phyloP scores from a whole-genome alignment of 768 basidiomycete species.

The Boletus rufocinnamomeus region DNA sequence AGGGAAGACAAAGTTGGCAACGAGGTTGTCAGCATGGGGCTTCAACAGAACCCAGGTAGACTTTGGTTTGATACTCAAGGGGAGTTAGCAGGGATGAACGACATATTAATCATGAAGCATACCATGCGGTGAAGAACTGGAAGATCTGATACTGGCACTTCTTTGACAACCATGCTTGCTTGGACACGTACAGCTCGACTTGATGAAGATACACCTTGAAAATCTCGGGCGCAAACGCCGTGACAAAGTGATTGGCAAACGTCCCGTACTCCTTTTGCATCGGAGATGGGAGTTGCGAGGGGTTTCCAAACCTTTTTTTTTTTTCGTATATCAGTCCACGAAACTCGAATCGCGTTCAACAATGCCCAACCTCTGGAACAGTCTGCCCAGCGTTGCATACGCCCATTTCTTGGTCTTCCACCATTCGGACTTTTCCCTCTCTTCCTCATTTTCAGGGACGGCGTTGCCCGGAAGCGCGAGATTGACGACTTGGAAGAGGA shows the following conservation, averaged over 20 bases:
- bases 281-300: constrained; percentile 77
- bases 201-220: constrained; percentile 73
- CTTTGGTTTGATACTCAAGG: constrained; percentile 81
- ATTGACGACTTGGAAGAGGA: constrained; percentile 80
- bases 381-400: constrained; percentile 71
- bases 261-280: constrained; percentile 66
- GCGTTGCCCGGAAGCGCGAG: constrained; percentile 63
- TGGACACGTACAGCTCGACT: constrained; percentile 67
- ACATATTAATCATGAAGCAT: constrained; percentile 23
- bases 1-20: constrained; percentile 85
- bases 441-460: constrained; percentile 72
- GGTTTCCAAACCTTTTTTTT: constrained; percentile 71
- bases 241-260: constrained; percentile 79
- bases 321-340: constrained; percentile 9
- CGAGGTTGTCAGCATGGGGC: constrained; percentile 76
- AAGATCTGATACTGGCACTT: constrained; percentile 85
- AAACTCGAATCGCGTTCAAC: background rate
- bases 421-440: constrained; percentile 80
- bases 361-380: constrained; percentile 66
- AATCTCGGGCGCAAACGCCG: constrained; percentile 83
- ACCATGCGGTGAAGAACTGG: constrained; percentile 89
- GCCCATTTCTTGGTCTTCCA: constrained; percentile 96
- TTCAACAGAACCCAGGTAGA: constrained; percentile 89
- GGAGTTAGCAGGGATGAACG: constrained; percentile 14
- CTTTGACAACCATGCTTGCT: constrained; percentile 76